These are phyloP conservation scores for Aspergillus sp. DNA, from an alignment of 2,329 filamentous ascomycete species.

Conservation along the genomic window DNA sequence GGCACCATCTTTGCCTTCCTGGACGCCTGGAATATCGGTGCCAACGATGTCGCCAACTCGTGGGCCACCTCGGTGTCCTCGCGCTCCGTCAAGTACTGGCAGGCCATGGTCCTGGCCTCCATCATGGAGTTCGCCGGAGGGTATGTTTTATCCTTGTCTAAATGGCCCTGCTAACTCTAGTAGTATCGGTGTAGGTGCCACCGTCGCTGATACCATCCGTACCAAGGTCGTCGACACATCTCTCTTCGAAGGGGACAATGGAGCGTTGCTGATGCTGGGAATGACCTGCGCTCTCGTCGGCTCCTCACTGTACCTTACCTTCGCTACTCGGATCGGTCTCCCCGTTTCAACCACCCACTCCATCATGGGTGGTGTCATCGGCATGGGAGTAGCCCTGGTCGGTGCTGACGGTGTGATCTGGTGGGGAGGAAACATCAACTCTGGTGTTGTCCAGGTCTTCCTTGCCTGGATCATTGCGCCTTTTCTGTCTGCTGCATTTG, in stretches of 20 bases:
- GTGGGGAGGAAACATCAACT: conserved; percentile 22
- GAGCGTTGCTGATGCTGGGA: conserved; percentile 18
- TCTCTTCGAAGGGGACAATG: conserved; percentile 5
- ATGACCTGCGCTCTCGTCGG: conserved; percentile 18
- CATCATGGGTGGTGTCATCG: conserved; percentile 21
- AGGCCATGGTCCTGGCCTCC: conserved; percentile 18
- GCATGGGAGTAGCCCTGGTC: conserved; percentile 18
- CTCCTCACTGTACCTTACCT: conserved; percentile 17
- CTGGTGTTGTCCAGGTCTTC: conserved; percentile 21
- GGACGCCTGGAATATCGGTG: conserved; percentile 21
- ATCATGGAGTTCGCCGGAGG: conserved; percentile 20
- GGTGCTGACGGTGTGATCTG: conserved; percentile 14
- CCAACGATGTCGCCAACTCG: conserved; percentile 23
- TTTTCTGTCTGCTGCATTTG: conserved; percentile 13
- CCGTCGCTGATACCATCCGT: conserved; percentile 19
- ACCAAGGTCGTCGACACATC: conserved; percentile 18
- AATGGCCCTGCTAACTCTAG: neutral
- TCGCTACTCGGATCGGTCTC: conserved; percentile 18
- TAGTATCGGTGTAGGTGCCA: conserved; percentile 19
- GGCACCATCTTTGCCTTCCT: conserved; percentile 23
- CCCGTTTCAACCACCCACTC: conserved; percentile 21
- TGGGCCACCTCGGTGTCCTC: conserved; percentile 22
- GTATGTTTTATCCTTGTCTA: neutral
- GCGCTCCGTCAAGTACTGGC: conserved; percentile 19
- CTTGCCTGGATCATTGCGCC: conserved; percentile 22